Evolutionary conservation across 208 protist genomes (phyloP), one percentile per base, ranked within the genome.

Genomic region (Strigomonas galati): DNA sequence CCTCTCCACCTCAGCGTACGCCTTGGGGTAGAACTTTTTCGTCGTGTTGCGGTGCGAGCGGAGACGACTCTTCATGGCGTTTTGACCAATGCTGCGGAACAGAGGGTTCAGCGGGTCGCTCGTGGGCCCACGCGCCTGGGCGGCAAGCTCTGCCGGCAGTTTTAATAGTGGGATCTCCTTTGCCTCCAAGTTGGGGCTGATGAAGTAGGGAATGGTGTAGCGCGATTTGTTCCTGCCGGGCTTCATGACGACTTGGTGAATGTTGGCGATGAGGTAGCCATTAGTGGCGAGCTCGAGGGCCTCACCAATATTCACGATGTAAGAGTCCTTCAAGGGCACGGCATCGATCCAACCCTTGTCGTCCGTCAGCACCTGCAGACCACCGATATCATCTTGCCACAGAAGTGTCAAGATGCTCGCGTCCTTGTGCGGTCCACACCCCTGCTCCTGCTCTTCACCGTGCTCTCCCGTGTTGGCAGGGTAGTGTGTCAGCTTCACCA

Each of bases 351-450:
- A n/a, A n/a, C n/a, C n/a, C n/a, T 57, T 30, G 48, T 66, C 43
- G 35, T 65, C 60, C 48, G 62, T 66, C 27, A 46, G 26, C 26
- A 66, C 62, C 62, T 66, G 62, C 62, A 66, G 62, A 57, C 62
- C 62, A 40, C 62, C 62, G 4, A 43, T 40, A 27, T 57, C 48
- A 21, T 66, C 62, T 28, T 66, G 62, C 26, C 31, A 57, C 26
- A 66, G 49, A 27, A 66, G 14, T 1, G 62, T 46, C 7, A 60
- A 35, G 23, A 60, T 6, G 23, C 23, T n/a, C n/a, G 54, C 10
- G 26, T 60, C 54, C 54, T 60, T 60, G 54, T 60, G 54, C 23
- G 54, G 48, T 7, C 62, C 62, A 24, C 44, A 57, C 15, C 60
- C 60, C 46, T 65, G 62, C 51, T 24, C 6, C 24, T 40, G 46